Evolutionary conservation across 2,329 filamentous ascomycete species (phyloP), one percentile per base, ranked within the genome.

Genomic region (Paracoccidioides lutzii): DNA sequence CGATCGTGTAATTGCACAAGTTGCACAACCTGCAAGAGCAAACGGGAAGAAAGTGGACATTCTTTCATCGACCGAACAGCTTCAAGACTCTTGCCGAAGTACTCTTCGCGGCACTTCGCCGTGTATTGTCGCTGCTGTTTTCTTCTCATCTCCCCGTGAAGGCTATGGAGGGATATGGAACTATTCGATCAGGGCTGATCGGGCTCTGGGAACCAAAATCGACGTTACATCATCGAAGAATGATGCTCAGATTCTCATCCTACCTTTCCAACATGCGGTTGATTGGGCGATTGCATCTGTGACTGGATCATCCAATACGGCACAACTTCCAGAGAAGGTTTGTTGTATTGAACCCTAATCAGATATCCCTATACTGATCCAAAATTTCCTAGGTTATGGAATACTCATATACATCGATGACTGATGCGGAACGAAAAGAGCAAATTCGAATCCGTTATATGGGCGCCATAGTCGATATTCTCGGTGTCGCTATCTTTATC

Each of bases 151-250:
- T 4, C 88, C 89, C 0, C 77, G 71, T 1, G 84, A 93, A 71
- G 88, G 88, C 8, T 59, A 67, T 0, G 78, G 77, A 5, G 78
- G 79, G 1, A 70, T 80, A 46, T 95, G 90, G 90, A 94, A 93
- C 70, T 96, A 95, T 66, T 90, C 88, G 0, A 76, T 95, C 32
- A 78, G 87, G 56, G 83, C 83, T 2, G 90, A 95, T 66, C 84
- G 84, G 40, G 76, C 81, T 0, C 76, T 95, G 56, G 83, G 84
- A 22, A 67, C 71, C 6, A 80, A 78, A 55, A 82, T 94, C 74
- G 74, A 28, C 69, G 77, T 51, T 76, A 78, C 61, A 38, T 74
- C 75, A n/a, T 69, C 76, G 46, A 76, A 78, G 60, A 95, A 95
- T 65, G 85, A 88, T 66, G 81, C 81, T 50, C 78, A 95, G 69